Conservation (phyloP, 2,329 filamentous ascomycete genomes). For the Fusarium oxysporum region DNA sequence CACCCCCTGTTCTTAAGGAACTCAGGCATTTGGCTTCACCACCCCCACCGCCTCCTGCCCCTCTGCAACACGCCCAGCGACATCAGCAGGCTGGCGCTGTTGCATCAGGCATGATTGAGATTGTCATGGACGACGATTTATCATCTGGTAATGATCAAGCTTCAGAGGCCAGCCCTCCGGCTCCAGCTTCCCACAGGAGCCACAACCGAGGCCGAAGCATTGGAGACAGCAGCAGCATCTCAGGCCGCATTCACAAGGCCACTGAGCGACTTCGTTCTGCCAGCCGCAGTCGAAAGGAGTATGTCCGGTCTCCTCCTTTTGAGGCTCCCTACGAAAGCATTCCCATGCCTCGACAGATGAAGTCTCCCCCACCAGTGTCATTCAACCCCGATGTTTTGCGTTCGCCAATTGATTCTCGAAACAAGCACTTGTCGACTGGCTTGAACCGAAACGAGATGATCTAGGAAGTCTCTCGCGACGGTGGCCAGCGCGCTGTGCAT, state of each 20-base stretch:
- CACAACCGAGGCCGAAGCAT: slow-evolving; percentile 69
- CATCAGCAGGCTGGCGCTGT: slow-evolving; percentile 58
- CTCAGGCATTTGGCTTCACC: slow-evolving; percentile 71
- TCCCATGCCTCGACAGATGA: slow-evolving; percentile 46
- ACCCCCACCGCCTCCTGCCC: slow-evolving; percentile 71
- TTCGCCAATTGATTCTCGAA: slow-evolving; percentile 49
- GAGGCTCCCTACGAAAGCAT: slow-evolving; percentile 58
- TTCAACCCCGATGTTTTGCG: slow-evolving; percentile 54
- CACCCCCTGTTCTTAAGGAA: slow-evolving; percentile 68
- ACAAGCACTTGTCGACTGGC: slow-evolving; percentile 61
- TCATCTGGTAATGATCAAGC: slow-evolving; percentile 39
- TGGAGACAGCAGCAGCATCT: slow-evolving; percentile 62
- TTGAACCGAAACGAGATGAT: slow-evolving; percentile 68
- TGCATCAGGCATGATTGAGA: slow-evolving; percentile 70
- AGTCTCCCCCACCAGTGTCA: slow-evolving; percentile 52
- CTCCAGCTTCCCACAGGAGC: slow-evolving; percentile 56
- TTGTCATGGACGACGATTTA: slow-evolving; percentile 73
- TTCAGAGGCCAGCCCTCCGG: slow-evolving; percentile 41
- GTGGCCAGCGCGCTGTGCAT: slow-evolving; percentile 4
- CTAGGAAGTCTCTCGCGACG: slow-evolving; percentile 48
- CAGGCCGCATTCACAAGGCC: slow-evolving; percentile 66
- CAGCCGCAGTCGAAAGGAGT: slow-evolving; percentile 65
- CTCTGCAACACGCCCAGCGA: slow-evolving; percentile 60
- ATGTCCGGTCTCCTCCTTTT: slow-evolving; percentile 41
- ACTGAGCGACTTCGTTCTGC: slow-evolving; percentile 71